phyloP scores from a whole-genome alignment of 2,329 filamentous ascomycete species.

The Botrytis byssoidea region DNA sequence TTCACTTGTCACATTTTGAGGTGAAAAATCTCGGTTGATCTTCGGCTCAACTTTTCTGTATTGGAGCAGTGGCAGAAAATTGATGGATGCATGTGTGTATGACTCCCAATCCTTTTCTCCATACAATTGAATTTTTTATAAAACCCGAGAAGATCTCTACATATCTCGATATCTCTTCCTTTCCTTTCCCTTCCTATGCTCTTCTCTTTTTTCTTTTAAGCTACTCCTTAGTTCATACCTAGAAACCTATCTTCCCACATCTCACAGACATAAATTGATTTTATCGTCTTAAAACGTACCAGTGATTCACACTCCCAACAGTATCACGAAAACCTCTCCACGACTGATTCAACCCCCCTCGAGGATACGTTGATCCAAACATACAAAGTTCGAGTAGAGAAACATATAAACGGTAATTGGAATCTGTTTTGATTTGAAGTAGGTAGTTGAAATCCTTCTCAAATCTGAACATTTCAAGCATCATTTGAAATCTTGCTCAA shows the following conservation, averaged over 20 bases:
- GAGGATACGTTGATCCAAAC: neutral
- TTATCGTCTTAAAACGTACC: neutral
- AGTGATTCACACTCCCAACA: neutral
- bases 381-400: neutral
- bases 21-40: neutral
- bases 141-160: neutral
- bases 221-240: too few species aligned
- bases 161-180: neutral
- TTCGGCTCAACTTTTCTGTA: neutral
- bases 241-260: neutral
- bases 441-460: conserved; percentile 17
- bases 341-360: neutral
- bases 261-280: neutral
- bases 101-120: conserved; percentile 1
- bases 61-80: conserved; percentile 2
- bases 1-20: neutral
- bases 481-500: conserved; percentile 17
- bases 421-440: conserved; percentile 15
- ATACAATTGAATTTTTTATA: neutral
- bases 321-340: neutral
- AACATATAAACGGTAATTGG: neutral
- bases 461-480: conserved; percentile 7
- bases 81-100: neutral
- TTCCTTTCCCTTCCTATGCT: too few species aligned
- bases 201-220: neutral